These are phyloP conservation scores for Rosa multiflora DNA, from an alignment of 306 rosid species.

Conservation along the genomic window DNA sequence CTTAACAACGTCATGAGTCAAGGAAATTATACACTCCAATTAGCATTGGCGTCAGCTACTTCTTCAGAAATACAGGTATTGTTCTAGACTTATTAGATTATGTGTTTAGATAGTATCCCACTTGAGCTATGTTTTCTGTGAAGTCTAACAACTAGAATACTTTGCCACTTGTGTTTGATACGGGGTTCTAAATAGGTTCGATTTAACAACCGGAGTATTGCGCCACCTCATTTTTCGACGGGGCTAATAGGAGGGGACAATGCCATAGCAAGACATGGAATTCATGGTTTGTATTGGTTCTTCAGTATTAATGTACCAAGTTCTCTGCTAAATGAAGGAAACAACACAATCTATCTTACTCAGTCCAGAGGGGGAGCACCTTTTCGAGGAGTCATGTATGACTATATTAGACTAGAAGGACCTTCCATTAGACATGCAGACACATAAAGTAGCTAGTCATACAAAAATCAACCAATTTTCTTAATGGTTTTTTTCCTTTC, in stretches of 20 bases:
- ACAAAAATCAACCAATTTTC: neutral
- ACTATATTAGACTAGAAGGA: conserved; percentile 71
- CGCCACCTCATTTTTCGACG: conserved; percentile 31
- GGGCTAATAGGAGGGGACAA: conserved; percentile 56
- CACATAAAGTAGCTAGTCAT: neutral
- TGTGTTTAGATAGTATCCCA: neutral
- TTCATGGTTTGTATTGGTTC: conserved; percentile 61
- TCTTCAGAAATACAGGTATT: conserved; percentile 49
- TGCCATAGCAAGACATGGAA: conserved; percentile 81
- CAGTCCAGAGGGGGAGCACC: conserved; percentile 40
- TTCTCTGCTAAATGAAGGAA: conserved; percentile 36
- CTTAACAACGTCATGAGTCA: conserved; percentile 15
- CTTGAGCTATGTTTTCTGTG: neutral
- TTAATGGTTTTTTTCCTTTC: neutral
- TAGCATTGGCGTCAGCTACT: conserved; percentile 66
- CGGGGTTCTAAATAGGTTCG: conserved; percentile 45
- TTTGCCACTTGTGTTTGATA: neutral
- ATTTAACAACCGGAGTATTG: conserved; percentile 29
- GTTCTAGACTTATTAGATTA: neutral
- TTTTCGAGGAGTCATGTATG: conserved; percentile 71
- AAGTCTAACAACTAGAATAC: neutral
- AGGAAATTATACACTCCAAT: conserved; percentile 62
- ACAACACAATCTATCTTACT: conserved; percentile 50
- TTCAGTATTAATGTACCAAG: conserved; percentile 40
- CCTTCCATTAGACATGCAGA: neutral